Evolutionary conservation across 371 early-diverging fungal genomes (phyloP).

Genomic region (Actinomucor elegans): DNA sequence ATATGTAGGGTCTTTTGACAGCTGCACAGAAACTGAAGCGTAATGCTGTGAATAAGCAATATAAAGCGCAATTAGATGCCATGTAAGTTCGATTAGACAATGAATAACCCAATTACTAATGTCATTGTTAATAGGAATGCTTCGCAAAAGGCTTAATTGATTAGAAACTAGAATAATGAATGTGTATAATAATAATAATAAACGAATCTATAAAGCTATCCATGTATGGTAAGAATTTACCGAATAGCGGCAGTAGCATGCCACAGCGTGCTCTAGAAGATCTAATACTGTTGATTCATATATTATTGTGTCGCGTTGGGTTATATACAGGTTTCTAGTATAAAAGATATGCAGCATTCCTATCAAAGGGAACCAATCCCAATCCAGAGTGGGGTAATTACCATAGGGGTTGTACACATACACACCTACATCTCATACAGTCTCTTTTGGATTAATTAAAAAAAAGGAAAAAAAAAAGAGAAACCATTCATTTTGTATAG

Average conservation of each 20-base stretch:
- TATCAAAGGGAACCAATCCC: slow-evolving; percentile 5
- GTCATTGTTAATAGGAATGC: slow-evolving; percentile 23
- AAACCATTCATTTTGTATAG: too few species aligned
- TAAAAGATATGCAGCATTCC: too few species aligned
- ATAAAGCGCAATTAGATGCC: slow-evolving; percentile 58
- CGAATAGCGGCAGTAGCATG: too few species aligned
- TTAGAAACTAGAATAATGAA: too few species aligned
- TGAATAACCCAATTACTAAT: not conserved
- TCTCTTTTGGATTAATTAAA: slow-evolving; percentile 17
- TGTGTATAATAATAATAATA: too few species aligned
- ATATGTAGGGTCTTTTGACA: slow-evolving; percentile 66
- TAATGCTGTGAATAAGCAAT: slow-evolving; percentile 66
- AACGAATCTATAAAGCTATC: too few species aligned
- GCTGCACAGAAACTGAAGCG: slow-evolving; percentile 95
- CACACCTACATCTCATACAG: not conserved
- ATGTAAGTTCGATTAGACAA: slow-evolving; percentile 46
- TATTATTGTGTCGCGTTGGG: too few species aligned
- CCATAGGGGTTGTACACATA: not conserved
- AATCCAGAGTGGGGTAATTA: not conserved
- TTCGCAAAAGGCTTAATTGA: slow-evolving; percentile 25
- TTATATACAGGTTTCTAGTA: too few species aligned
- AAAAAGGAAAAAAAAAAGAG: too few species aligned
- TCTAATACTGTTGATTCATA: too few species aligned
- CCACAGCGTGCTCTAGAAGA: too few species aligned
- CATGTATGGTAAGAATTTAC: too few species aligned